Evolutionary conservation across 176 grass and related monocot genomes (phyloP), one percentile per base, ranked within the genome.

Genomic region (Hsuehochloa calcarea): DNA sequence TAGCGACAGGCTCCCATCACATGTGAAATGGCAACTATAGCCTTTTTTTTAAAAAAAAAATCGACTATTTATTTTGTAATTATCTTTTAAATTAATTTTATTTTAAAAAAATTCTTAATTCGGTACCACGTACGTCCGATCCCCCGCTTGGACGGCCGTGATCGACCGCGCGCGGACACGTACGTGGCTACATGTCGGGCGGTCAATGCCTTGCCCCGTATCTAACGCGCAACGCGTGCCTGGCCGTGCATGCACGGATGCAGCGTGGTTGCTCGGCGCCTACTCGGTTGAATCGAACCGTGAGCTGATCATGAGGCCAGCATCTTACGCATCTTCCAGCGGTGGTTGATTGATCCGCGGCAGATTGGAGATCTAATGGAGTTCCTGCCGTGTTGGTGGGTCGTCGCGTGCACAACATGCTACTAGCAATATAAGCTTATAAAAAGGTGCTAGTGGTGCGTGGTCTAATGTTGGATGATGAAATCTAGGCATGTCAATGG

Each of bases 381-480:
- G 11, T 37, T 31, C 27, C 16, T 20, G n/a, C 25, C 8, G 15
- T 35, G 39, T 17, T 29, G 37, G 74, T 50, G 55, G 55, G 37
- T 26, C 70, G 29, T 61, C 45, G 66, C 75, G 66, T 80, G 75
- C 60, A 49, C 59, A 65, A 6, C 70, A 76, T 75, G 82, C 61
- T 11, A 76, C 56, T 26, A 10, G 56, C 5, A 39, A 22, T 10
- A 3, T 50, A 8, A 1, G 40, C 56, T 5, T 19, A 10, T 6
- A 13, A 45, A n/a, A 61, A 45, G 31, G 9, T 3, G 47, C 4
- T 44, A 45, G 83, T 85, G 75, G 66, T 67, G 50, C 17, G 25
- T 71, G 75, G 75, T 73, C 31, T 86, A 44, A 55, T 25, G 49
- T n/a, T 44, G 16, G 69, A 38, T 58, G 77, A 66, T 87, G 74